phyloP scores from a whole-genome alignment of 371 early-diverging fungal genomes.

The Umbelopsis sp. region DNA sequence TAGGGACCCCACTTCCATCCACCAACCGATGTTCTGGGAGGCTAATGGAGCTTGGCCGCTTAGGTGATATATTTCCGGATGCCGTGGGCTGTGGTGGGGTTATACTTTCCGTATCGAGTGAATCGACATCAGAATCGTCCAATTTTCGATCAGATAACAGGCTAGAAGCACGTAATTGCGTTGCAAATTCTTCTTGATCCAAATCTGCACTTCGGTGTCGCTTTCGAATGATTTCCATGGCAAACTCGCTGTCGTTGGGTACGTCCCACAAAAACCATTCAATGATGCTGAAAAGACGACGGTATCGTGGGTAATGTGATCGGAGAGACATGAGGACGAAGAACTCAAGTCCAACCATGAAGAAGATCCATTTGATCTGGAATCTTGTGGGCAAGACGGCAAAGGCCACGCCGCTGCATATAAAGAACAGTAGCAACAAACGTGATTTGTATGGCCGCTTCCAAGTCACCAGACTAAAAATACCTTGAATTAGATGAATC shows the following conservation, averaged over 20 bases:
- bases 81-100: background rate
- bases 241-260: constrained; percentile 52
- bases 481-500: background rate
- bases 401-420: constrained; percentile 21
- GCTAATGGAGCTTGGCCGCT: background rate
- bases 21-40: background rate
- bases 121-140: constrained; percentile 10
- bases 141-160: background rate
- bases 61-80: background rate
- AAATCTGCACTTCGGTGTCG: constrained; percentile 3
- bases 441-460: constrained; percentile 44
- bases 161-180: background rate
- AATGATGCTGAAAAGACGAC: constrained; percentile 47
- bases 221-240: constrained; percentile 42
- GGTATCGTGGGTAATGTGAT: constrained; percentile 47
- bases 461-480: constrained; percentile 42
- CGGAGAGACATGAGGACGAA: constrained; percentile 46
- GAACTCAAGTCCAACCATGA: constrained; percentile 45
- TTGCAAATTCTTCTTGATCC: constrained; percentile 6
- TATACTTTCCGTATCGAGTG: constrained; percentile 5
- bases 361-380: constrained; percentile 28
- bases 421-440: constrained; percentile 16
- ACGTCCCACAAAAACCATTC: constrained; percentile 50
- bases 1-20: constrained; percentile 11
- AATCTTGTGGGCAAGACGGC: constrained; percentile 29